A percentile compares a stretch with the other conserved stretches of the same genome.
phyloP scores from a whole-genome alignment of 1,139 yeast species.

The Zygosaccharomyces pseudobailii region DNA sequence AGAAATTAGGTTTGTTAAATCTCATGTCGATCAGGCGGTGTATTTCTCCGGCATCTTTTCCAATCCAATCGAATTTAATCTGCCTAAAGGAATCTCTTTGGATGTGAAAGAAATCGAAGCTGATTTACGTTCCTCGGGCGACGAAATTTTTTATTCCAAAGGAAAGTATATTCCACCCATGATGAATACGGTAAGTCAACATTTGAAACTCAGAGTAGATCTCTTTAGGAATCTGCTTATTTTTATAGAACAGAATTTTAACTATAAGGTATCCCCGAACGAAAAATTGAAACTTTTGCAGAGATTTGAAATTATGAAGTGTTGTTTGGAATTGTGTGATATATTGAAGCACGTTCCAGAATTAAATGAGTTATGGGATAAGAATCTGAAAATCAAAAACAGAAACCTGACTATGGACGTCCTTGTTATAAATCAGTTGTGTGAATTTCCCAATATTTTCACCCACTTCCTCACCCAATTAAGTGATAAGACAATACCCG shows the following conservation, averaged over 20 bases:
- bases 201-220: conserved; percentile 40
- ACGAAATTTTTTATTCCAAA: conserved; percentile 51
- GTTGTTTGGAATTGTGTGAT: conserved; percentile 44
- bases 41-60: conserved; percentile 39
- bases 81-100: conserved; percentile 36
- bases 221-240: conserved; percentile 42
- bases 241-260: conserved; percentile 47
- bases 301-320: conserved; percentile 49
- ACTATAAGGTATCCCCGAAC: conserved; percentile 33
- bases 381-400: conserved; percentile 11
- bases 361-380: conserved; percentile 20
- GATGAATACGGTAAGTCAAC: conserved; percentile 41
- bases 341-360: conserved; percentile 18
- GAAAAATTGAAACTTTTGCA: conserved; percentile 28
- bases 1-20: conserved; percentile 46
- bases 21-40: conserved; percentile 79
- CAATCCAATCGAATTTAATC: conserved; percentile 56
- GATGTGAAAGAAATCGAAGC: conserved; percentile 40
- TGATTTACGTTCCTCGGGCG: conserved; percentile 47
- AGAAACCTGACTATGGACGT: conserved; percentile 12
- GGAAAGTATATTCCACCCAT: conserved; percentile 44
- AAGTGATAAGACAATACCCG: conserved; percentile 11
- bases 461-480: conserved; percentile 36
- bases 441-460: conserved; percentile 38
- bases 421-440: conserved; percentile 31